These are phyloP conservation scores for Fusarium lyarnte DNA, from an alignment of 2,329 filamentous ascomycete genomes.

Conservation along the genomic window DNA sequence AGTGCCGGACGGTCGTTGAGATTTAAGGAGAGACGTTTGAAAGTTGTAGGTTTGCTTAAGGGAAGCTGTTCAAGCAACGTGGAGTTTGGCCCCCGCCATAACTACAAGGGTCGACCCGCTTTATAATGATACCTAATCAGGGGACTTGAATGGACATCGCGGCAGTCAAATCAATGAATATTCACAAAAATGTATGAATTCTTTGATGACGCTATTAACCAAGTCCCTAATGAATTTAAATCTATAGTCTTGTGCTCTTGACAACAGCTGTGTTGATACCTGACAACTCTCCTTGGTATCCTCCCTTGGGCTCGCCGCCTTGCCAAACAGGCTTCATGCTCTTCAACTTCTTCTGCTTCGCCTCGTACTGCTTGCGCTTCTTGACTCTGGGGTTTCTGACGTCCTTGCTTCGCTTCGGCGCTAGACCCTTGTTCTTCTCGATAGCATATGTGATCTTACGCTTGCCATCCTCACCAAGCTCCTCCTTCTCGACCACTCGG, in stretches of 20 bases:
- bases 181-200: not conserved
- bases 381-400: slow-evolving; percentile 95
- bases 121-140: not conserved
- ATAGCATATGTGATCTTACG: slow-evolving; percentile 93
- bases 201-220: slow-evolving; percentile 28
- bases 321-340: slow-evolving; percentile 88
- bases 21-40: slow-evolving; percentile 7
- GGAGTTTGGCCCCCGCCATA: slow-evolving; percentile 38
- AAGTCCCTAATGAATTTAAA: slow-evolving; percentile 13
- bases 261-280: slow-evolving; percentile 95
- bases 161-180: not conserved
- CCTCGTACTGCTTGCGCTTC: slow-evolving; percentile 96
- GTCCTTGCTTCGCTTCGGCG: slow-evolving; percentile 91
- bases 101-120: slow-evolving; percentile 17
- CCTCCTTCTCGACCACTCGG: slow-evolving; percentile 71
- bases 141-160: not conserved
- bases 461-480: slow-evolving; percentile 84
- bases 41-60: slow-evolving; percentile 2
- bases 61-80: slow-evolving; percentile 41
- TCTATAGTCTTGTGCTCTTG: slow-evolving; percentile 89
- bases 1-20: not conserved
- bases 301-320: slow-evolving; percentile 82
- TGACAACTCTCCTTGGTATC: slow-evolving; percentile 90
- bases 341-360: slow-evolving; percentile 96
- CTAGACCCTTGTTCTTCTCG: slow-evolving; percentile 96